These are phyloP conservation scores for Myxozyma monticola DNA, from an alignment of 805 yeast genomes.

Conservation along the genomic window DNA sequence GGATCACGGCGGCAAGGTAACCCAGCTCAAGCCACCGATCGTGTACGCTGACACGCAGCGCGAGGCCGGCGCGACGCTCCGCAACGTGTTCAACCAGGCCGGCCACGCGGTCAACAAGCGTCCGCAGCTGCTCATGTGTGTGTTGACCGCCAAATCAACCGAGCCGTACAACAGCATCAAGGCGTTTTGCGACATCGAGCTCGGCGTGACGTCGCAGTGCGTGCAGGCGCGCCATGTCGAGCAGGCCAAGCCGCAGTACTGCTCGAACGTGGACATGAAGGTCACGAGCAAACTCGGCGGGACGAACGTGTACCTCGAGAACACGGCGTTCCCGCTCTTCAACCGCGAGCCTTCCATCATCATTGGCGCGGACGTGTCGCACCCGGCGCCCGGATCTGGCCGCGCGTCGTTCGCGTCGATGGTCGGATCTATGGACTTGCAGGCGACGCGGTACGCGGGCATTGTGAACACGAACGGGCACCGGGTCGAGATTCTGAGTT, in stretches of 20 bases:
- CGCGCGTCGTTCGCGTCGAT: slow-evolving; percentile 21
- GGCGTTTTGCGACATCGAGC: slow-evolving; percentile 34
- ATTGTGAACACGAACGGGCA: slow-evolving; percentile 16
- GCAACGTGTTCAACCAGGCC: slow-evolving; percentile 11
- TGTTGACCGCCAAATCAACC: slow-evolving; percentile 34
- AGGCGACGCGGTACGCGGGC: slow-evolving; percentile 20
- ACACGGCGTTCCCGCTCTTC: slow-evolving; percentile 26
- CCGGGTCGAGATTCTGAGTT: slow-evolving; percentile 15
- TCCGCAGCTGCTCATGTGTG: slow-evolving; percentile 34
- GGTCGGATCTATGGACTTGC: slow-evolving; percentile 17
- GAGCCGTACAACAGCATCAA: slow-evolving; percentile 36
- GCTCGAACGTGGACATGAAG: slow-evolving; percentile 40
- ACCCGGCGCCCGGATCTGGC: slow-evolving; percentile 32
- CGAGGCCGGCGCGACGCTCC: slow-evolving; percentile 3
- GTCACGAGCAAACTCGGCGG: slow-evolving; percentile 40
- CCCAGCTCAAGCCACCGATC: slow-evolving; percentile 16
- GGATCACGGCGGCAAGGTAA: slow-evolving; percentile 17
- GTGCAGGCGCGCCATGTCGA: slow-evolving; percentile 36
- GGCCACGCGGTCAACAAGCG: slow-evolving; percentile 29
- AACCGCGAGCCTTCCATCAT: slow-evolving; percentile 35
- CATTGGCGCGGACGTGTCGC: slow-evolving; percentile 39
- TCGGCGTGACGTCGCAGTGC: slow-evolving; percentile 39
- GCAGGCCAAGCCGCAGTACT: slow-evolving; percentile 36
- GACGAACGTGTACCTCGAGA: slow-evolving; percentile 33
- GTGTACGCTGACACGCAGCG: slow-evolving; percentile 16